Evolutionary conservation across 257 asterid species (phyloP), one percentile per base, ranked within the genome.

Genomic region (Lantana camara): DNA sequence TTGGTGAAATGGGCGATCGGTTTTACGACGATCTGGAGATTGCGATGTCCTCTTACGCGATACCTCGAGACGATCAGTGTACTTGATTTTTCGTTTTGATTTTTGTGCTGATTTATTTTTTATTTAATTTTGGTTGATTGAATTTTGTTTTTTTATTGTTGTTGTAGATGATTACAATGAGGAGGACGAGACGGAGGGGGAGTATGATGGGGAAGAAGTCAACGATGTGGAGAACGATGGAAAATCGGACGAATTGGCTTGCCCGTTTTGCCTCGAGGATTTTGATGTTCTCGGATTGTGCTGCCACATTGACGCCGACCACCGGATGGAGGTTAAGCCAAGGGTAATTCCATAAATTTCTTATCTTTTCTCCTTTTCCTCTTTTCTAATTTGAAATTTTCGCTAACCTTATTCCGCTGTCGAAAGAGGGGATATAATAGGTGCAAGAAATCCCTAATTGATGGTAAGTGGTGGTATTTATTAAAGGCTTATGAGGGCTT

Each of bases 271-370:
- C 76, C 27, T 64, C 2, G 98, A 91, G 70, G 95, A 91, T 74
- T 89, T 86, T 16, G 98, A 91, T 68, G 85, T 89, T 27, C 82
- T 91, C 3, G 98, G 90, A 14, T 75, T 91, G 75, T 91, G 90
- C 72, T 89, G 98, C 79, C 98, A 91, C 85, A 80, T 91, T 63
- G 98, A 91, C 66, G 80, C 88, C 66, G 95, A 80, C 62, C 98
- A 91, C 69, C 91, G 89, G 14, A 53, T 77, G 80, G 98, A 89
- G 79, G 95, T 80, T 51, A 89, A 79, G 71, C 82, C 91, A 21
- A 88, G 86, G 90, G 98, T 92, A 85, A 79, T 60, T 69, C 29
- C 4, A 49, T 1, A 19, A 19, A 32, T 19, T 63, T 21, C 32
- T 19, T 16, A 38, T 45, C 45, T 17, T 41, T 12, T 2, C 10